Percentiles rank a stretch among this genome's conserved stretches.
These are phyloP conservation scores for Penicillium ochrochloron DNA, from an alignment of 495 filamentous ascomycete genomes.

Conservation along the genomic window DNA sequence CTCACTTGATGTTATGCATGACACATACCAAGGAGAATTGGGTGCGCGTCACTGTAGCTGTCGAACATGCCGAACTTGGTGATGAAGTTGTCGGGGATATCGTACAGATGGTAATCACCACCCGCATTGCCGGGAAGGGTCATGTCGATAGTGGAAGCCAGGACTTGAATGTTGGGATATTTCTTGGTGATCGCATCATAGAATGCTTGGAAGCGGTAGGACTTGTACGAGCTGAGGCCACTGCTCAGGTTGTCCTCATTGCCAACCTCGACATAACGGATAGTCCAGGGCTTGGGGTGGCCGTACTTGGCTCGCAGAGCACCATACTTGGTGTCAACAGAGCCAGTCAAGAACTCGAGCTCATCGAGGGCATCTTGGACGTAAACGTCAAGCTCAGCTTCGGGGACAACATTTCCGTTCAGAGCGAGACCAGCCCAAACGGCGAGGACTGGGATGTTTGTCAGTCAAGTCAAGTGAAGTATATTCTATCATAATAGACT, in stretches of 20 bases:
- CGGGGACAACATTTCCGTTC: conserved; percentile 48
- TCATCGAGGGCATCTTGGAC: conserved; percentile 66
- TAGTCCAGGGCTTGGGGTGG: conserved; percentile 50
- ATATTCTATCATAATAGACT: conserved; percentile 16
- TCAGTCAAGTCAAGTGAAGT: not conserved
- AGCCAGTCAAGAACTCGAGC: conserved; percentile 56
- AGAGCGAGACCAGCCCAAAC: conserved; percentile 66
- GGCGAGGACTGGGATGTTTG: conserved; percentile 47
- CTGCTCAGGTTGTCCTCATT: conserved; percentile 58
- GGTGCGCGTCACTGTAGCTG: conserved; percentile 42
- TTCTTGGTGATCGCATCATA: conserved; percentile 52
- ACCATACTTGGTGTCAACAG: conserved; percentile 44
- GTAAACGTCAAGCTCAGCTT: conserved; percentile 38
- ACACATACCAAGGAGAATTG: conserved; percentile 54
- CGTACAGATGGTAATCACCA: conserved; percentile 57
- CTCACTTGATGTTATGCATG: not conserved
- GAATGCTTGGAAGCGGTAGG: conserved; percentile 51
- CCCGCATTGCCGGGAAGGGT: conserved; percentile 41
- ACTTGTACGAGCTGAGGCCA: conserved; percentile 43
- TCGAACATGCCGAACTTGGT: conserved; percentile 60
- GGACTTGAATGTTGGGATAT: conserved; percentile 55
- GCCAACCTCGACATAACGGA: conserved; percentile 57
- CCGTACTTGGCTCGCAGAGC: conserved; percentile 51
- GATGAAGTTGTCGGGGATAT: conserved; percentile 54
- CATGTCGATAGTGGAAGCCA: conserved; percentile 49